Percentiles rank a stretch among this genome's conserved stretches.
Conservation (phyloP, 768 basidiomycete species). For the Podaxis mareebaensis region DNA sequence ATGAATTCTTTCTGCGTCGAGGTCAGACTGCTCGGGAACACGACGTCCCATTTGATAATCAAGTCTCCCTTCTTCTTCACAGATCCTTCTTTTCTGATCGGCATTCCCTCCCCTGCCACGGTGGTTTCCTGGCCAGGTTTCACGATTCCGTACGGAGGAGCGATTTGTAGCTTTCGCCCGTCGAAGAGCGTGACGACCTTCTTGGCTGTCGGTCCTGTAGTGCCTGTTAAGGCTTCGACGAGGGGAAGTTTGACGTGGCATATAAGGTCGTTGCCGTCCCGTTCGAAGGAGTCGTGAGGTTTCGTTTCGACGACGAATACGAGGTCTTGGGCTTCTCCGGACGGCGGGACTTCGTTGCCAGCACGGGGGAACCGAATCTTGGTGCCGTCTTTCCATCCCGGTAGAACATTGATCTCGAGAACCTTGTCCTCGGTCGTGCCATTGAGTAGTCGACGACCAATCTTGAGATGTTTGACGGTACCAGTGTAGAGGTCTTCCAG, state of each 20-base stretch:
- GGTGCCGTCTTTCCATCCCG: slow-evolving; percentile 97
- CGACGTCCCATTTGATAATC: slow-evolving; percentile 78
- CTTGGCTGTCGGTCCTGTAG: slow-evolving; percentile 20
- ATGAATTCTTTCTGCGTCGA: slow-evolving; percentile 79
- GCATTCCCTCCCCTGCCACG: slow-evolving; percentile 85
- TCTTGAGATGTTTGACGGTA: slow-evolving; percentile 83
- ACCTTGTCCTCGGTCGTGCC: slow-evolving; percentile 85
- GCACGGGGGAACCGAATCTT: slow-evolving; percentile 88
- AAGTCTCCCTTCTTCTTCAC: slow-evolving; percentile 80
- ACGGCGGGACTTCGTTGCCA: slow-evolving; percentile 70
- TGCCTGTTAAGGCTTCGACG: slow-evolving; percentile 78
- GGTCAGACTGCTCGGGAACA: slow-evolving; percentile 79
- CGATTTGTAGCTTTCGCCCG: slow-evolving; percentile 71
- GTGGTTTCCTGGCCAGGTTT: slow-evolving; percentile 77
- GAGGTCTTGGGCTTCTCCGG: slow-evolving; percentile 81
- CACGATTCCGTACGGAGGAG: slow-evolving; percentile 65
- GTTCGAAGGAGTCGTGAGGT: slow-evolving; percentile 71
- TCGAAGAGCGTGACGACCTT: slow-evolving; percentile 75
- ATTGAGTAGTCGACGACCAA: slow-evolving; percentile 70
- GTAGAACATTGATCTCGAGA: slow-evolving; percentile 75
- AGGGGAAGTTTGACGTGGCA: slow-evolving; percentile 66
- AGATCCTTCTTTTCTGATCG: slow-evolving; percentile 77
- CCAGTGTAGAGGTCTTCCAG: slow-evolving; percentile 88
- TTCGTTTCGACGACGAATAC: slow-evolving; percentile 98
- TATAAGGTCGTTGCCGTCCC: slow-evolving; percentile 82